Conservation (phyloP, 2,329 filamentous ascomycete genomes). For the Xylaria sp. region DNA sequence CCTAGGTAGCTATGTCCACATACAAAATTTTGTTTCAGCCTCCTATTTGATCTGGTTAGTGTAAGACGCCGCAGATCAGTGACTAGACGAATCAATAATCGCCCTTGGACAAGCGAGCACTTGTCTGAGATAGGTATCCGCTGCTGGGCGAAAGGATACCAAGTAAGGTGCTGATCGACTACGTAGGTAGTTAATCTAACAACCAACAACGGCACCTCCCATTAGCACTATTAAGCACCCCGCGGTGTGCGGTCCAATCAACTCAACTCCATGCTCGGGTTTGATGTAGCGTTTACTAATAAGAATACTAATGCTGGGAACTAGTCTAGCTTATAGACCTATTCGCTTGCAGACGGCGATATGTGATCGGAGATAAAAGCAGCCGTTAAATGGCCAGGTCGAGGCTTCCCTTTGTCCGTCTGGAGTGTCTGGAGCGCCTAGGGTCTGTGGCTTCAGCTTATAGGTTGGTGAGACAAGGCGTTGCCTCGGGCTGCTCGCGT, state of each 20-base stretch:
- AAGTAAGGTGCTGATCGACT: not conserved
- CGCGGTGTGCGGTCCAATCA: slow-evolving; percentile 14
- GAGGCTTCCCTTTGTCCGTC: slow-evolving; percentile 37
- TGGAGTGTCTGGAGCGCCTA: slow-evolving; percentile 12
- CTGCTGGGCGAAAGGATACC: not conserved
- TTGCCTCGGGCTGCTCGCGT: not conserved
- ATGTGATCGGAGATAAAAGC: slow-evolving; percentile 15
- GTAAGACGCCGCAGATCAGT: not conserved
- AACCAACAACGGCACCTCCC: slow-evolving; percentile 2
- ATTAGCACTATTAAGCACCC: slow-evolving; percentile 7
- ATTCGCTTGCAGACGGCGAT: slow-evolving; percentile 3
- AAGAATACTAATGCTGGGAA: not conserved
- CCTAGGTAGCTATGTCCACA: not conserved
- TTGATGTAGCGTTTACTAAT: slow-evolving; percentile 27
- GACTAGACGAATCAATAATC: not conserved
- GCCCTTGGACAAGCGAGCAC: too few species aligned
- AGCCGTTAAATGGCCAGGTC: slow-evolving; percentile 9
- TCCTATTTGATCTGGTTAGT: not conserved
- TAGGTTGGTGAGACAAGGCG: not conserved
- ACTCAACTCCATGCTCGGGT: slow-evolving; percentile 1
- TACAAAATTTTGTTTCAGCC: not conserved
- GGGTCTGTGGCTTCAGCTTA: slow-evolving; percentile 9
- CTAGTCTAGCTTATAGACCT: not conserved
- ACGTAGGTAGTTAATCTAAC: not conserved
- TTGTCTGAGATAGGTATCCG: not conserved